Evolutionary conservation across 2,329 filamentous ascomycete species (phyloP).

Genomic region (Ciborinia camelliae): DNA sequence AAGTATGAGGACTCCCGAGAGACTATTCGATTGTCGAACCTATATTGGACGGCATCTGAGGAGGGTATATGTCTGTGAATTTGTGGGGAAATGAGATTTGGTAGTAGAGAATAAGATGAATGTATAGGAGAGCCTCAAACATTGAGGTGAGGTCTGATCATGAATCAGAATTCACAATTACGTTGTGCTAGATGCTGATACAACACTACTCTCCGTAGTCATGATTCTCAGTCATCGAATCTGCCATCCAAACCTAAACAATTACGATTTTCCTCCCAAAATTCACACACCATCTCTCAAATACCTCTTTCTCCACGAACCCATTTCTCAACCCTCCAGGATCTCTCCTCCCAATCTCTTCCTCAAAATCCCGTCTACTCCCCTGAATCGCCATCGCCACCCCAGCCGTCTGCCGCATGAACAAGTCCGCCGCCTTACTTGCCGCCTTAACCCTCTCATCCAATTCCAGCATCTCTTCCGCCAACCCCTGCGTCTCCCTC

Average conservation of each 20-base stretch:
- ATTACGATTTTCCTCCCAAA: constrained; percentile 9
- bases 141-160: background rate
- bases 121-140: background rate
- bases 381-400: constrained; percentile 4
- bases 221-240: background rate
- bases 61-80: background rate
- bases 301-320: constrained; percentile 6
- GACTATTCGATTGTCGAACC: background rate
- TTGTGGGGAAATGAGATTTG: background rate
- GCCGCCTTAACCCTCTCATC: constrained; percentile 27
- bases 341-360: background rate
- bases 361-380: background rate
- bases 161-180: background rate
- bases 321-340: background rate
- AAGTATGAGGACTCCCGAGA: too few relatives aligned
- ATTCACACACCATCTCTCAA: constrained; percentile 5
- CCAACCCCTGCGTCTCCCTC: constrained; percentile 32
- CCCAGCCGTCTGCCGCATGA: constrained; percentile 14
- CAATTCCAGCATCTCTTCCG: constrained; percentile 34
- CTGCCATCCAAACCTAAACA: background rate
- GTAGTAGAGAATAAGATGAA: background rate
- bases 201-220: background rate
- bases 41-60: background rate
- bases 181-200: background rate
- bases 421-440: background rate